Conservation (phyloP, 805 yeast genomes). For the Blastobotrys robertii region DNA sequence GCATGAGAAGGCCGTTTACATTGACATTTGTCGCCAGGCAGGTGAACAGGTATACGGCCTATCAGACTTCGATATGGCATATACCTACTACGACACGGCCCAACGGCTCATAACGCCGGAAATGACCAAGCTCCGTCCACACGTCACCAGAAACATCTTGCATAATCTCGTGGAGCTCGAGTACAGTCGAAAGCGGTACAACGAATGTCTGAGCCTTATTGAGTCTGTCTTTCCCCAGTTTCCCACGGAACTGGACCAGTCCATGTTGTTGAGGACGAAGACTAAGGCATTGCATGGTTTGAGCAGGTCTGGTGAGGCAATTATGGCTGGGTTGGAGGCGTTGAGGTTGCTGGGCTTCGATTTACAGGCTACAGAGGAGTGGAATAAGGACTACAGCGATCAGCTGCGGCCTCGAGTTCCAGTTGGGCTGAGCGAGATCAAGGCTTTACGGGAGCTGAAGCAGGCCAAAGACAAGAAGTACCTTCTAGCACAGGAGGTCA, state of each 20-base stretch:
- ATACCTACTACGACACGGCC: slow-evolving; percentile 33
- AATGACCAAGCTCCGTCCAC: slow-evolving; percentile 4
- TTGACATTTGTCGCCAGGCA: slow-evolving; percentile 34
- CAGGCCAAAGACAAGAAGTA: slow-evolving; percentile 24
- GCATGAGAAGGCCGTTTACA: slow-evolving; percentile 29
- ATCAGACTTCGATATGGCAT: slow-evolving; percentile 34
- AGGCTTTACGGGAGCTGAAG: slow-evolving; percentile 21
- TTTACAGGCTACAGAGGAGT: slow-evolving; percentile 23
- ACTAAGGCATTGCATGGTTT: slow-evolving; percentile 31
- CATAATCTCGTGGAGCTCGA: slow-evolving; percentile 18
- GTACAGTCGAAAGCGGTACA: slow-evolving; percentile 24
- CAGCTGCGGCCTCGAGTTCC: slow-evolving; percentile 29
- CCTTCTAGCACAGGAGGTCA: slow-evolving; percentile 32
- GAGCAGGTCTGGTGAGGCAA: slow-evolving; percentile 27
- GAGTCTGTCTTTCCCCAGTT: slow-evolving; percentile 26
- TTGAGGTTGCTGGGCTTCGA: slow-evolving; percentile 31
- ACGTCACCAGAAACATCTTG: slow-evolving; percentile 15
- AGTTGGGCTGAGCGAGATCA: slow-evolving; percentile 31
- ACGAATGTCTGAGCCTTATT: slow-evolving; percentile 30
- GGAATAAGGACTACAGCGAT: slow-evolving; percentile 19
- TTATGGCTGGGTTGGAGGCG: slow-evolving; percentile 29
- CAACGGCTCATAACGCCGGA: slow-evolving; percentile 17
- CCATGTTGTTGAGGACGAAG: slow-evolving; percentile 25
- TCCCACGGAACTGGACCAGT: slow-evolving; percentile 27
- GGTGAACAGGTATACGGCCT: slow-evolving; percentile 37